Evolutionary conservation across 441 rosid genomes (phyloP).

Genomic region (Eutrema salsugineum): DNA sequence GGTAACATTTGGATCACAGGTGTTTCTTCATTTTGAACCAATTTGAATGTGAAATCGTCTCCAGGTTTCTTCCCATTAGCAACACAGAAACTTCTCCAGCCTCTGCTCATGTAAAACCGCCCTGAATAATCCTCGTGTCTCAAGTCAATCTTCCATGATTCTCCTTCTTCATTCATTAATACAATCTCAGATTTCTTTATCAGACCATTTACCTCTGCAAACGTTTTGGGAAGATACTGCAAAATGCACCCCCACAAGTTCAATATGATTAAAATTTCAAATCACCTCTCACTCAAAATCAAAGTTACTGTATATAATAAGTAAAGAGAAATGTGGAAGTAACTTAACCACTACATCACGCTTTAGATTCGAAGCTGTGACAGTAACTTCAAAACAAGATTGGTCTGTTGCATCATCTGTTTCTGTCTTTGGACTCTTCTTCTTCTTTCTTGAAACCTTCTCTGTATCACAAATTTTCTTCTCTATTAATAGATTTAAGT

Average conservation of each 20-base stretch:
- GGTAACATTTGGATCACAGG: background rate
- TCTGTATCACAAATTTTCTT: background rate
- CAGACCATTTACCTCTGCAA: background rate
- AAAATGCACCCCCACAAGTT: background rate
- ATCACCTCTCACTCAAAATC: background rate
- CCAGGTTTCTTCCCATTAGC: slow-evolving; percentile 10
- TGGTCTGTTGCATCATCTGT: background rate
- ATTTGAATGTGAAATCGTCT: background rate
- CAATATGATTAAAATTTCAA: background rate
- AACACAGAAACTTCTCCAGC: slow-evolving; percentile 26
- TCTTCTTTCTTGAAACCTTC: background rate
- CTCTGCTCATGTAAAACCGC: slow-evolving; percentile 7
- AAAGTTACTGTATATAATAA: background rate
- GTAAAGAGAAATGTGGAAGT: background rate
- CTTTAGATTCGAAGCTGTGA: background rate
- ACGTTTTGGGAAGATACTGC: slow-evolving; percentile 10
- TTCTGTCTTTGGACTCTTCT: background rate
- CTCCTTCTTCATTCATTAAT: slow-evolving; percentile 1
- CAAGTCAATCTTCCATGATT: slow-evolving; percentile 1
- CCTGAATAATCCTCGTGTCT: background rate
- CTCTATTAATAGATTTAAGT: background rate
- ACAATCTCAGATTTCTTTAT: slow-evolving; percentile 1
- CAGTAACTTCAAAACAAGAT: background rate
- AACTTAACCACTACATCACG: slow-evolving; percentile 5
- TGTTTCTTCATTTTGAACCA: background rate